A percentile compares a stretch with the other conserved stretches of the same genome.
Conservation (phyloP, 768 basidiomycete species). For the Cystofilobasidium ferigula region DNA sequence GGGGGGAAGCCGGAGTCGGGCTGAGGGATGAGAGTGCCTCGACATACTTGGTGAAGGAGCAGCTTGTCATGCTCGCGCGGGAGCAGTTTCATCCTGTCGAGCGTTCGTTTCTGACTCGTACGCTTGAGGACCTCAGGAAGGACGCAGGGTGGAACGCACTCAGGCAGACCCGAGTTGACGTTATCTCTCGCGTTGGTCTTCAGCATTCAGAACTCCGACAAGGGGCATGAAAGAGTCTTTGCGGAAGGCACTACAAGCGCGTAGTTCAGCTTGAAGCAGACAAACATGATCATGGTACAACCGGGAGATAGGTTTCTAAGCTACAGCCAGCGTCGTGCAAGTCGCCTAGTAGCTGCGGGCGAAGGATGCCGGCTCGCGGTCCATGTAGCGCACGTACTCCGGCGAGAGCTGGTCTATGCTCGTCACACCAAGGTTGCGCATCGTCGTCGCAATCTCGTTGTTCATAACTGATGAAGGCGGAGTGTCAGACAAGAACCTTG, state of each 20-base stretch:
- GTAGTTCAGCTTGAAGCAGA: too few species aligned
- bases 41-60: constrained; percentile 53
- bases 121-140: too few species aligned
- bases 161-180: too few species aligned
- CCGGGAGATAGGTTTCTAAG: too few species aligned
- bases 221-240: too few species aligned
- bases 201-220: too few species aligned
- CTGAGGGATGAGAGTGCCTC: background rate
- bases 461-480: constrained; percentile 36
- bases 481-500: background rate
- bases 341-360: background rate
- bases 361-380: constrained; percentile 8
- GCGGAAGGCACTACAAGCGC: too few species aligned
- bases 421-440: constrained; percentile 41
- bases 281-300: too few species aligned
- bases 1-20: background rate
- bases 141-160: too few species aligned
- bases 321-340: too few species aligned
- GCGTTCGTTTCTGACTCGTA: too few species aligned
- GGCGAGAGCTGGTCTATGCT: constrained; percentile 38
- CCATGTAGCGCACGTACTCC: constrained; percentile 31
- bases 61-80: constrained; percentile 68
- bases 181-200: too few species aligned
- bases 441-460: constrained; percentile 41
- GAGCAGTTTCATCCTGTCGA: constrained; percentile 57